Evolutionary conservation across 1,284 basidiomycete species (phyloP), one percentile per base, ranked within the genome.

Genomic region (Pseudozyma sp.): DNA sequence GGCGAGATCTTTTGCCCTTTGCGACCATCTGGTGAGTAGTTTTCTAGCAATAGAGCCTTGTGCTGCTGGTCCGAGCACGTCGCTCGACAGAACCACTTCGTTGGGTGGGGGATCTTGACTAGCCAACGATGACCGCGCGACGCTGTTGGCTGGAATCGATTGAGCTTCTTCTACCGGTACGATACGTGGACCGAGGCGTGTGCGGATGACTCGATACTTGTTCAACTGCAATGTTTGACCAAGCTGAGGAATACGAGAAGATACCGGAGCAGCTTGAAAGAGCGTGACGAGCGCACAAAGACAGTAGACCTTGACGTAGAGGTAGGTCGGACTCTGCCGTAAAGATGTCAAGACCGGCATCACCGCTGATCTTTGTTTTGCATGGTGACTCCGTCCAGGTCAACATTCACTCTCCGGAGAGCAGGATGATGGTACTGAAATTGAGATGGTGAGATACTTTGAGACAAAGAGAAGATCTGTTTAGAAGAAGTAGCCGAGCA

Each of bases 301-400:
- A 34, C 76, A 61, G 59, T 83, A 83, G 42, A 78, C 76, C 70
- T 83, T 83, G 40, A 81, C 31, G 59, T 82, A 83, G 42, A 83
- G 76, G 38, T 83, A 83, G 51, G 64, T 70, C 35, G 80, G 78
- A 43, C 79, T 79, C 59, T 75, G 68, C 5, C 81, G 77, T 21
- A 83, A 44, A 19, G 68, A 64, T 38, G 59, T 70, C 50, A 76
- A 53, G 48, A 80, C 42, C 9, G 78, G 74, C 78, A 80, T 80
- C 39, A 42, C 59, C 59, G 48, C 53, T 31, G 25, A 31, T 40
- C 35, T 36, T 25, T 49, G 38, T 43, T 35, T 39, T 14, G 47
- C 64, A 67, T 63, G 18, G 13, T 52, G 38, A 21, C 44, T 55
- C 25, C 7, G 45, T 14, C 40, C 31, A 50, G 35, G 7, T 5